Percentiles rank a stretch among this genome's conserved stretches.
These are phyloP conservation scores for Plasmodium vinckei DNA, from an alignment of 169 alveolate genomes.

Conservation along the genomic window DNA sequence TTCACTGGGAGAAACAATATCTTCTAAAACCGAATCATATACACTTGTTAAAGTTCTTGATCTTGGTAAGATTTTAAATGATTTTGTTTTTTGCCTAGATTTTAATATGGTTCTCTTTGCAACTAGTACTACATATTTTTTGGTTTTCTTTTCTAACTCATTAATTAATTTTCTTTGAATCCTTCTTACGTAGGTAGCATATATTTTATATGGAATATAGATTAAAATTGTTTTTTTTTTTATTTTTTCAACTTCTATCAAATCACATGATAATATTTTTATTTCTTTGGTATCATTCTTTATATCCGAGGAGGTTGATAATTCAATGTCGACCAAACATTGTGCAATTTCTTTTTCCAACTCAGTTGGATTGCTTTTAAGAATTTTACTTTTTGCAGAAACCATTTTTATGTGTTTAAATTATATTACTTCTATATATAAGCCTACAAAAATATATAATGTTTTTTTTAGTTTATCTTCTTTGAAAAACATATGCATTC, in stretches of 20 bases:
- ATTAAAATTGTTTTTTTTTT: constrained; percentile 91
- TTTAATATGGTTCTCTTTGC: constrained; percentile 93
- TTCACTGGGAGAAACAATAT: constrained; percentile 95
- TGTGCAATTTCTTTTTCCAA: constrained; percentile 89
- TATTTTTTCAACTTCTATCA: constrained; percentile 86
- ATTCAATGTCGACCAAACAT: constrained; percentile 87
- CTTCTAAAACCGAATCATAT: constrained; percentile 96
- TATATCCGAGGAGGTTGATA: constrained; percentile 89
- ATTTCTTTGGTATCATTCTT: constrained; percentile 88
- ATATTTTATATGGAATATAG: constrained; percentile 90
- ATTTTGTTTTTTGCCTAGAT: constrained; percentile 88
- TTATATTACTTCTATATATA: constrained; percentile 1
- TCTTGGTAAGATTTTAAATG: constrained; percentile 94
- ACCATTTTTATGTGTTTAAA: constrained; percentile 51
- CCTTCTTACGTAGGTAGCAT: constrained; percentile 88
- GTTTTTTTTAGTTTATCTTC: constrained; percentile 8
- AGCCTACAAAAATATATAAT: constrained; percentile 31
- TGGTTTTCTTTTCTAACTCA: constrained; percentile 95
- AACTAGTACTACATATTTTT: constrained; percentile 93
- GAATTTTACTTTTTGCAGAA: constrained; percentile 39
- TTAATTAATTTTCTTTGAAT: constrained; percentile 92
- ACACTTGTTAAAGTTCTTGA: constrained; percentile 96
- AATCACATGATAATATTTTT: constrained; percentile 88
- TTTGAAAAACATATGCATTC: too few relatives aligned
- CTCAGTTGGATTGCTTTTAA: constrained; percentile 80